Evolutionary conservation across 805 yeast genomes (phyloP), one percentile per base, ranked within the genome.

Genomic region (Candida taoyuanica): DNA sequence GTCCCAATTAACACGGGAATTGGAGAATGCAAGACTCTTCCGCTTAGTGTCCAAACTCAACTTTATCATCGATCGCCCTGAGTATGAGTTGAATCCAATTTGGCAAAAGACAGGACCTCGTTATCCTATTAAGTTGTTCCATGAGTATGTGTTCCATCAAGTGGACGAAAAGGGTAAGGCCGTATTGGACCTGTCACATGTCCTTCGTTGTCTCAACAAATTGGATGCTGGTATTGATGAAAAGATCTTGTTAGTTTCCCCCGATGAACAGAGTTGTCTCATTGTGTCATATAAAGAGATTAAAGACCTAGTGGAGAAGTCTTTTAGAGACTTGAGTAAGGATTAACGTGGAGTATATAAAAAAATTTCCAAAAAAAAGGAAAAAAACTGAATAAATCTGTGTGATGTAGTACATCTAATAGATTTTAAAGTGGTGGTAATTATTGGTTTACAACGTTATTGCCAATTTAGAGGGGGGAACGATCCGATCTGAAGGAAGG

Each of bases 221-320:
- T 67, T 93, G 47, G 98, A 93, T 56, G 94, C 91, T 5, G 98
- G 97, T 1, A 72, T 82, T 24, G 88, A 85, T 36, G 98, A 93
- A 61, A 78, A 76, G 48, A 62, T 93, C 13, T 65, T 89, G 57
- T 70, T 93, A 36, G 86, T 87, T 1, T 81, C 93, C 24, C 74
- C 82, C 9, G 96, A 89, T 58, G 95, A 87, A 56, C 81, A 79
- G 65, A 81, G 77, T 31, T 88, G 97, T 58, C 65, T 93, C 44
- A 80, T 93, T 29, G 82, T 86, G 38, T 78, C 89, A 50, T 93
- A 83, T 60, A 84, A 83, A 63, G 96, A 88, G 60, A 66, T 93
- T 46, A 76, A 79, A 57, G 82, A 75, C 48, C 62, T 84, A 50
- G 70, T 88, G 26, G 91, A 82, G 44, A 65, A 71, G 41, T 76